Conservation (phyloP, 441 rosid genomes). For the Brassica hybrid region DNA sequence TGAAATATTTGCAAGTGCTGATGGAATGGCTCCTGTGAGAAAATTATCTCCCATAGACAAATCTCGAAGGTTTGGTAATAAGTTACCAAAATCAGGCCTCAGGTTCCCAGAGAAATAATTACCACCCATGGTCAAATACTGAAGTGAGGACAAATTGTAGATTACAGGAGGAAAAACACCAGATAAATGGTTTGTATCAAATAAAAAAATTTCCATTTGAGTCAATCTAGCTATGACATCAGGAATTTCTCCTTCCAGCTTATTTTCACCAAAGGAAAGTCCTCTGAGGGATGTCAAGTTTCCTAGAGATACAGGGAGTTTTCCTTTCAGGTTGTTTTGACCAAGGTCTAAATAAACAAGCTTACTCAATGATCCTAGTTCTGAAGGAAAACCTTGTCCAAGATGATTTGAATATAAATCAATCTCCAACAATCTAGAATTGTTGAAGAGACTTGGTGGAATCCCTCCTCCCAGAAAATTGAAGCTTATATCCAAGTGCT, state of each 20-base stretch:
- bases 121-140: neutral
- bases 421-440: neutral
- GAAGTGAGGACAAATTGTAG: constrained; percentile 11
- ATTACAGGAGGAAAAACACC: neutral
- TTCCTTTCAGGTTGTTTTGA: neutral
- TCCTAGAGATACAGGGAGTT: neutral
- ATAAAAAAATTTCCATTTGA: neutral
- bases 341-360: neutral
- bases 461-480: constrained; percentile 6
- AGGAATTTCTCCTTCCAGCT: neutral
- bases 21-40: constrained; percentile 14
- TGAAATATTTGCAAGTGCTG: neutral
- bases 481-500: neutral
- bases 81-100: constrained; percentile 7
- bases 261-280: neutral
- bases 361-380: neutral
- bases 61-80: neutral
- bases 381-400: neutral
- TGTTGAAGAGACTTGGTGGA: neutral
- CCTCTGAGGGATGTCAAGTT: neutral
- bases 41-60: neutral
- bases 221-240: neutral
- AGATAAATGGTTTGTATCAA: neutral
- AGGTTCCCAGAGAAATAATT: constrained; percentile 5
- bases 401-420: neutral